A percentile compares a stretch with the other conserved stretches of the same genome.
Evolutionary conservation across 805 yeast genomes (phyloP).

Genomic region (Metschnikowia henanensis): DNA sequence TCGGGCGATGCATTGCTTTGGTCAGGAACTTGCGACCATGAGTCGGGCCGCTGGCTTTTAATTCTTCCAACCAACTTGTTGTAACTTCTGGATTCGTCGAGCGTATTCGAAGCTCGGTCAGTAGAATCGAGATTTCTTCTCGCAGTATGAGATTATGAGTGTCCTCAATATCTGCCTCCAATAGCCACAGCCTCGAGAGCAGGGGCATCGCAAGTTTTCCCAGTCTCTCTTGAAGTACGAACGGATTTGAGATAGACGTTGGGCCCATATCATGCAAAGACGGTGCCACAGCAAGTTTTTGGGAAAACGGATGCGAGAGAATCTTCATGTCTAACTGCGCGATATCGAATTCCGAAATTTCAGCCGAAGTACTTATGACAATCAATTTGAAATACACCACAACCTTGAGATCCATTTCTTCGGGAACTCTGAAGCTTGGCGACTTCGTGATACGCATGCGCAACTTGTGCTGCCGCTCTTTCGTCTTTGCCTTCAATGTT

Average conservation of each 20-base stretch:
- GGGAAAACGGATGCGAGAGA: slow-evolving; percentile 26
- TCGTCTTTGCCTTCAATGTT: slow-evolving; percentile 11
- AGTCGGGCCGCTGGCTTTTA: not conserved
- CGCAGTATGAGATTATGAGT: slow-evolving; percentile 3
- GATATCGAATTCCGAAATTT: slow-evolving; percentile 27
- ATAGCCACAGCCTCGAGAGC: slow-evolving; percentile 33
- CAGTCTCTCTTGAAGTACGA: slow-evolving; percentile 21
- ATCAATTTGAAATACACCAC: not conserved
- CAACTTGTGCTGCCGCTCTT: slow-evolving; percentile 15
- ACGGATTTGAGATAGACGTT: slow-evolving; percentile 39
- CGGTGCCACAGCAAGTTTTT: slow-evolving; percentile 27
- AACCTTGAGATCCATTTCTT: slow-evolving; percentile 11
- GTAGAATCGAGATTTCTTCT: slow-evolving; percentile 19
- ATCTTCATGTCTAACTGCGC: slow-evolving; percentile 23
- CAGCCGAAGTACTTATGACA: slow-evolving; percentile 17
- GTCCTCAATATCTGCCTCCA: slow-evolving; percentile 15
- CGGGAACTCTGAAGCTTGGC: slow-evolving; percentile 18
- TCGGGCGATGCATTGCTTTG: slow-evolving; percentile 35
- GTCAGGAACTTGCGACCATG: slow-evolving; percentile 31
- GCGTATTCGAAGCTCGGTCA: slow-evolving; percentile 21
- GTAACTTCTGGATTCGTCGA: slow-evolving; percentile 29
- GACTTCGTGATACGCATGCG: slow-evolving; percentile 24
- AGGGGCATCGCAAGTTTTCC: slow-evolving; percentile 28
- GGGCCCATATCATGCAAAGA: slow-evolving; percentile 23
- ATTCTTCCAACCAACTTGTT: slow-evolving; percentile 16